Percentiles rank a stretch among this genome's conserved stretches.
Evolutionary conservation across 129 eudicot genomes (phyloP).

Genomic region (Sambucus nigra): DNA sequence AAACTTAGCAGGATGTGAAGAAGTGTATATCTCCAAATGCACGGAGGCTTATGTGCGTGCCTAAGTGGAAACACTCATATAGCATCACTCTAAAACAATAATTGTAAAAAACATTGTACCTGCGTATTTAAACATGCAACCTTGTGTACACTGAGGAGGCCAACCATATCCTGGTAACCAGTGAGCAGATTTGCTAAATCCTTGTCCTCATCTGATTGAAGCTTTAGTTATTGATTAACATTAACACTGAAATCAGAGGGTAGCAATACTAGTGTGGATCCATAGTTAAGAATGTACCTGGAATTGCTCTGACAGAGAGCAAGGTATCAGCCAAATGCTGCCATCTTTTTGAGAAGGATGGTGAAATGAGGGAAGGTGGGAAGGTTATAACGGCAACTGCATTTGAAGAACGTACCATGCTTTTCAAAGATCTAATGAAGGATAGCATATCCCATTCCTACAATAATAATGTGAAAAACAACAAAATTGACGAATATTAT

Average conservation of each 20-base stretch:
- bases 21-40: too few species aligned
- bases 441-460: constrained; percentile 97
- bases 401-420: constrained; percentile 68
- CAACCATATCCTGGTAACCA: constrained; percentile 96
- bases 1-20: too few species aligned
- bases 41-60: too few species aligned
- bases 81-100: not conserved
- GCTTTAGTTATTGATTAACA: constrained; percentile 9
- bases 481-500: not conserved
- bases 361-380: constrained; percentile 74
- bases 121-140: constrained; percentile 88
- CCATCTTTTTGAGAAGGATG: constrained; percentile 69
- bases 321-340: constrained; percentile 99
- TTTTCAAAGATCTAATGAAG: constrained; percentile 74
- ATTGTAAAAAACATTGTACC: too few species aligned
- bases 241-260: not conserved
- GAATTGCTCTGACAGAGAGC: constrained; percentile 83
- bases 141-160: constrained; percentile 78
- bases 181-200: constrained; percentile 87
- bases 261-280: not conserved
- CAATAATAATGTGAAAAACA: not conserved
- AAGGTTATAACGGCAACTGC: constrained; percentile 78
- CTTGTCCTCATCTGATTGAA: constrained; percentile 83
- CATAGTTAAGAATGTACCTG: constrained; percentile 42
- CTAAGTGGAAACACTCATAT: not conserved